Percentiles rank a stretch among this genome's conserved stretches.
These are phyloP conservation scores for Ophiocordyceps sinensis DNA, from an alignment of 2,329 filamentous ascomycete species.

Conservation along the genomic window DNA sequence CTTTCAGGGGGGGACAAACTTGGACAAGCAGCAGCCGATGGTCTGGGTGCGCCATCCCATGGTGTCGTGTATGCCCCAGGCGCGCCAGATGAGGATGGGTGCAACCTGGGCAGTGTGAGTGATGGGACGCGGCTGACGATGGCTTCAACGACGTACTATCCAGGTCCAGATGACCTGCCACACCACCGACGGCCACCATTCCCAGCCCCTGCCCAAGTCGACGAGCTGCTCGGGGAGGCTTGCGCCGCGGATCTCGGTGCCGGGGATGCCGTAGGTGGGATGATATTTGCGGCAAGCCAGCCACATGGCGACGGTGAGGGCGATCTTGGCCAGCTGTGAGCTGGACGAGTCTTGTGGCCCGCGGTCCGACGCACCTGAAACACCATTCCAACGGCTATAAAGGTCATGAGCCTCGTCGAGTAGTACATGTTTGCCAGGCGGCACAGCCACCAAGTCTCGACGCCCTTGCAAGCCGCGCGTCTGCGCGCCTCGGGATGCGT, in stretches of 20 bases:
- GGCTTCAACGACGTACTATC: slow-evolving; percentile 17
- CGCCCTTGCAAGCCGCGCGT: slow-evolving; percentile 11
- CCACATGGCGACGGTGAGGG: slow-evolving; percentile 39
- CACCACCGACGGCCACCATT: slow-evolving; percentile 43
- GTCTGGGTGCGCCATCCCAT: slow-evolving; percentile 52
- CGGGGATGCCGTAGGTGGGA: slow-evolving; percentile 29
- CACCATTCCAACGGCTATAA: slow-evolving; percentile 32
- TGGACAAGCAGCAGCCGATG: slow-evolving; percentile 29
- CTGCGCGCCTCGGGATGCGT: slow-evolving; percentile 7
- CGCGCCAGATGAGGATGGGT: slow-evolving; percentile 43
- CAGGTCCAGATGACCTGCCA: slow-evolving; percentile 43
- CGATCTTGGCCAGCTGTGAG: slow-evolving; percentile 20
- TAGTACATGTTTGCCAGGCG: slow-evolving; percentile 21
- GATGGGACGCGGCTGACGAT: neutral
- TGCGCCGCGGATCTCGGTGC: slow-evolving; percentile 16
- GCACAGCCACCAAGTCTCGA: slow-evolving; percentile 16
- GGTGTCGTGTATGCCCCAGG: slow-evolving; percentile 46
- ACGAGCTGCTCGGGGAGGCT: slow-evolving; percentile 25
- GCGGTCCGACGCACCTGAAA: slow-evolving; percentile 28
- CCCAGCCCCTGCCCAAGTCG: slow-evolving; percentile 33
- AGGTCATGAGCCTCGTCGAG: slow-evolving; percentile 24
- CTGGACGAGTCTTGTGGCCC: no score
- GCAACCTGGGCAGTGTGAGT: slow-evolving; percentile 16
- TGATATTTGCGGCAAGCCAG: slow-evolving; percentile 44
- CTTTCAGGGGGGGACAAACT: slow-evolving; percentile 6